Evolutionary conservation across 2,329 filamentous ascomycete species (phyloP), one percentile per base, ranked within the genome.

Genomic region (Claviceps digitariae): DNA sequence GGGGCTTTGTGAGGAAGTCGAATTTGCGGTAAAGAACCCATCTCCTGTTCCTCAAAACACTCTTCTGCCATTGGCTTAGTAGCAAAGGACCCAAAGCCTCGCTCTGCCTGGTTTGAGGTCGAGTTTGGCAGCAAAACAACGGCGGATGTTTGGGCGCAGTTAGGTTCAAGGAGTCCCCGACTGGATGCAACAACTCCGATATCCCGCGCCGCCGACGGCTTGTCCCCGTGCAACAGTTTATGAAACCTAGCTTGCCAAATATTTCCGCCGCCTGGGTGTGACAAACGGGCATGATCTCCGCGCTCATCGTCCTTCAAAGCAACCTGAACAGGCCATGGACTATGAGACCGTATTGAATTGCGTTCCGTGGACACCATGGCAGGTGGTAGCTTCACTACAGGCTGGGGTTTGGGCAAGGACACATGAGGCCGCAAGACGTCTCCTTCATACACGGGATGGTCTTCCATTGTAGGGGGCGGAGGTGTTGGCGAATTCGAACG

Each of bases 171-270:
- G 49, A 76, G 79, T 61, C 72, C 82, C 65, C 83, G 84, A 59
- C 82, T 87, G 23, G 83, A 78, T 49, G 84, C 82, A 56, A 84
- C 78, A 41, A 87, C 77, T 50, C 79, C 77, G 53, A 85, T 73
- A 55, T 77, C 74, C 61, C 77, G 82, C 47, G 76, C 73, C 15
- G 73, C 74, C 21, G 76, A 69, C 8, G 81, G 75, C 64, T 86
- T 90, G 41, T 73, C 72, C n/a, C 81, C 81, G 59, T 82, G 79
- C 38, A 95, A 76, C 46, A 95, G 75, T 47, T 78, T 83, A 66
- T 95, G 90, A 66, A 96, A 90, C 61, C 83, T 83, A 61, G 86
- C 84, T 66, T 95, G 89, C 90, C 90, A 91, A 52, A 76, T 76
- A 51, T 64, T 62, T 50, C 74, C 72, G 17, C 63, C 62, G 25